Evolutionary conservation across 148 eudicot species (phyloP), one percentile per base, ranked within the genome.

Genomic region (Chenopodium quinoa): DNA sequence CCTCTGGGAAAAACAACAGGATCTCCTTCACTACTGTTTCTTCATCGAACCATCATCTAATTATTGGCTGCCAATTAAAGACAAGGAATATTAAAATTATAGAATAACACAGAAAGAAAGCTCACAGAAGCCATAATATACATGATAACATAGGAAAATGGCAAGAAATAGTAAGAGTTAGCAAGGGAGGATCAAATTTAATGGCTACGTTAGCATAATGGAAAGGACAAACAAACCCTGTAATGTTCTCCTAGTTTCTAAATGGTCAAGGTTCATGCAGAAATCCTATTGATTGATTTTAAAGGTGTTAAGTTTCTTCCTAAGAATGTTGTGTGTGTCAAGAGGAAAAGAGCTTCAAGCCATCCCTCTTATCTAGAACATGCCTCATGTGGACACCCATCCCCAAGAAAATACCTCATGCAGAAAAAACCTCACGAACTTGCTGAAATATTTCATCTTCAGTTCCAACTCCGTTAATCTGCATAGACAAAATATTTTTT

Each of bases 401-500:
- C 4, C 22, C 22, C 66, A 62, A 22, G 66, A 2, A 20, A 22
- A 17, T 56, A 62, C 66, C 66, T 29, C 37, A 37, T 66, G 19
- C 62, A 62, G 66, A 47, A 27, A 66, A 23, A 56, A 78, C 32
- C 7, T n/a, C 23, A 75, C 46, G 25, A 5, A 54, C 47, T 8
- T 50, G 65, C 67, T 31, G 2, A 22, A 22, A 76, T 11, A 56
- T 62, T 7, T 62, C 66, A 62, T 62, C 66, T 62, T 62, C 66
- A 5, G 66, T 62, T 62, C 66, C 78, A 75, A 75, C 37, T 44
- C 22, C 78, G 7, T 8, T 16, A 32, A 62, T 62, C 66, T 75
- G 37, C 20, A 19, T 19, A 58, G 22, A 19, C 63, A 19, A 58
- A 74, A 58, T 22, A 71, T 60, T 29, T 40, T 73, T 73, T 66